Base-by-base conservation (phyloP, 192 early-diverging fungal species). In the Funneliformis geosporum region DNA sequence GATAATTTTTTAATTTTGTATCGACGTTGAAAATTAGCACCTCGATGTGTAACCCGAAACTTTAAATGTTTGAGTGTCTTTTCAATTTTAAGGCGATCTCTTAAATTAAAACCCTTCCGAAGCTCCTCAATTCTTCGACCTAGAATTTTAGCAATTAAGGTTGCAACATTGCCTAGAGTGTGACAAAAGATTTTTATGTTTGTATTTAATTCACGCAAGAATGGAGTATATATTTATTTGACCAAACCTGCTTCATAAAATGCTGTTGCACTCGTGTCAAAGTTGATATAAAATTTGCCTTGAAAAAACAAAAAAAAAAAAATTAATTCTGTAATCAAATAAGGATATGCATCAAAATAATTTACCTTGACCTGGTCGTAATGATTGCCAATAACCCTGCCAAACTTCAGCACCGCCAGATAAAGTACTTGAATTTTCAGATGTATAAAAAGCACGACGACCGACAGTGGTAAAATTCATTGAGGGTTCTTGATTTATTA, bases 381-480 rank as follows among this genome's bases (percentile, higher is more conserved):
- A 86, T 42, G 92, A 94, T 71, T 96, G 94, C 76, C 94, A 96
- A 81, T 92, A 95, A 27, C 97, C 97, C 80, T 91, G 89, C 97
- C 96, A 97, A 7, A 94, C 89, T 84, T 96, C 94, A 40, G 93
- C 89, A 27, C 94, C 93, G 27, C 95, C 92, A 4, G 83, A 73
- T 0, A 89, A 88, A 40, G 73, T 59, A 33, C 64, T 60, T 0
- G 77, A 83, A 61, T 84, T 83, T 8, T 88, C 85, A 42, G 92
- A 87, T 2, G 94, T 96, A 76, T 92, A 97, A 85, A 98, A 97
- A 27, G 95, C 96, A 44, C 71, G 7, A 2, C 96, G 89, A 11
- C 94, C 94, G 75, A 95, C 89, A 60, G 92, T 92, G 4, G 88
- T 86, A 80, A 94, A 93, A 18, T 86, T 82, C 46, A 88, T 81